Base-by-base conservation (phyloP, 345 rosid genomes). In the Ailanthus altissimus region DNA sequence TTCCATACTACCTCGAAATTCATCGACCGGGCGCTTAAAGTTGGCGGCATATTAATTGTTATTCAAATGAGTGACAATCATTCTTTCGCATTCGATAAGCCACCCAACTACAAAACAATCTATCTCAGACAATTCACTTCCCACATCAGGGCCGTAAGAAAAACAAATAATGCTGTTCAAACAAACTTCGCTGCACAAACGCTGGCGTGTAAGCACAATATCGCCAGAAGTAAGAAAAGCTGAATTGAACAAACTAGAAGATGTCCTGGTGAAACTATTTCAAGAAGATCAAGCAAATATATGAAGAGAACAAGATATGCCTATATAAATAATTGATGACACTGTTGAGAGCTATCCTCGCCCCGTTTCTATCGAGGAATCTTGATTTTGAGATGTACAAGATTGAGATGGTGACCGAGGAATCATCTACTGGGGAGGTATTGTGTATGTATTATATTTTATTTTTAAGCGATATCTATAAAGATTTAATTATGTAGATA, bases 261-360 rank as follows among this genome's bases (percentile, higher is more conserved):
- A 94, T 64, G 97, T 89, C 16, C 92, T 88, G 25, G 88, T 90
- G 14, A 97, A 94, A 77, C 97, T 15, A 85, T 91, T 26, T 90
- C 90, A 18, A 80, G 90, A 11, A 93, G 78, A 60, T 90, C 93
- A 0, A 88, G 84, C 45, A 68, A 81, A 1, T 90, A 90, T 83
- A 74, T 84, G 23, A 91, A 93, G 78, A 82, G 81, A 58, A 91
- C 91, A 21, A 77, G 77, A 43, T 92, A 87, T 75, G 83, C 92
- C 2, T 93, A 93, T n/a, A 0, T 89, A 93, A 67, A 78, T 92
- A 26, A 80, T 87, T 81, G 91, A 90, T 23, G 91, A 91, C 83
- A 80, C 75, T 0, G 87, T 91, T 0, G 86, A 82, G 42, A 85
- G 90, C 75, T 91, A 89, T 75, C 84, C 91, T 2, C 89, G 93